Evolutionary conservation across 2,329 filamentous ascomycete species (phyloP).

Genomic region (Aureobasidium mangrovei): DNA sequence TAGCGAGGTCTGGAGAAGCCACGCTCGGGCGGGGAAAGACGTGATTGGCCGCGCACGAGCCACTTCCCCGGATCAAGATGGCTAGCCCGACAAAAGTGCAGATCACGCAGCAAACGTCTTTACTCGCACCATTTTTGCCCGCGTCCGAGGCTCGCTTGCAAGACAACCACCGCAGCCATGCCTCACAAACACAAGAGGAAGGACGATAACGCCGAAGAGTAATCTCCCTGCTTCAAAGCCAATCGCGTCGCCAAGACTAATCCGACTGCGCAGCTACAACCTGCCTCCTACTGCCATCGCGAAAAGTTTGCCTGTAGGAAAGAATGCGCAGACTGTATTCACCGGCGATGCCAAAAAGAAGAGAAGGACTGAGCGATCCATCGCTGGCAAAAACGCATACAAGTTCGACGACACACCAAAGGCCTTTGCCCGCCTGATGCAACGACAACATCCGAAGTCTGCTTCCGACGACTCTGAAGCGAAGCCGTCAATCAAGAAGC

Average conservation of each 20-base stretch:
- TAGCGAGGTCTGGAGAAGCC: too few relatives aligned
- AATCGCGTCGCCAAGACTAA: constrained; percentile 39
- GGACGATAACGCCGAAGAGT: constrained; percentile 31
- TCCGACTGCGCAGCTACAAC: constrained; percentile 37
- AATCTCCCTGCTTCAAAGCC: constrained; percentile 14
- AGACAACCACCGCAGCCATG: constrained; percentile 12
- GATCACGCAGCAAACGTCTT: background rate
- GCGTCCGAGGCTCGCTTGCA: background rate
- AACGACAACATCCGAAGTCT: constrained; percentile 49
- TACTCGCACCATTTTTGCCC: constrained; percentile 4
- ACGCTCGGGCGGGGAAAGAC: too few relatives aligned
- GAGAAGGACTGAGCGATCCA: constrained; percentile 20
- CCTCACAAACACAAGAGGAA: constrained; percentile 27
- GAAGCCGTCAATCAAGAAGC: constrained; percentile 42
- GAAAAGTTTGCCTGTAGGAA: constrained; percentile 49
- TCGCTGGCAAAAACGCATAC: constrained; percentile 37
- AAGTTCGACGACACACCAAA: constrained; percentile 73
- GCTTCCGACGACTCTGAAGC: constrained; percentile 56
- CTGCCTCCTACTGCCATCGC: constrained; percentile 54
- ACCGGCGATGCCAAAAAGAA: constrained; percentile 25
- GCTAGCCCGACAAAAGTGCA: background rate
- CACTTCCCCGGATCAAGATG: background rate
- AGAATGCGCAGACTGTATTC: constrained; percentile 29
- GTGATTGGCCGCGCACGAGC: background rate
- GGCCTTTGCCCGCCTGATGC: constrained; percentile 80